These are phyloP conservation scores for Mycena rosella DNA, from an alignment of 768 basidiomycete species.

Conservation along the genomic window DNA sequence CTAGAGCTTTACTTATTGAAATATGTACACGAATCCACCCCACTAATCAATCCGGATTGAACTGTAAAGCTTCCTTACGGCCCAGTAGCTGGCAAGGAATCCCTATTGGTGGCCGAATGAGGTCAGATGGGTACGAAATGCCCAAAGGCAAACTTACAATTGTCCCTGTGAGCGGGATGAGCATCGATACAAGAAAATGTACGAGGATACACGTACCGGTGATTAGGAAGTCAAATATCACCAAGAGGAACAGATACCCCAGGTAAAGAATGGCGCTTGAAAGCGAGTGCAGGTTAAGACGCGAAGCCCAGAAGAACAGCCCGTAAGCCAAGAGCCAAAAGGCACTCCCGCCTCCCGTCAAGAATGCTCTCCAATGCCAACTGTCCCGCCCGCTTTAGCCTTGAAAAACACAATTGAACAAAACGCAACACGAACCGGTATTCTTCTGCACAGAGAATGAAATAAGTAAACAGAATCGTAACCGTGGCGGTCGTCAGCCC, in stretches of 20 bases:
- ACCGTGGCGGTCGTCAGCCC: constrained; percentile 92
- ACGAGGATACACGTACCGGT: constrained; percentile 71
- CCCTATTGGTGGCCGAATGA: constrained; percentile 52
- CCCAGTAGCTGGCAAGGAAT: constrained; percentile 92
- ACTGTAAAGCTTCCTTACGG: constrained; percentile 85
- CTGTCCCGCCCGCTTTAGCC: constrained; percentile 50
- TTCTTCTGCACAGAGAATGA: constrained; percentile 93
- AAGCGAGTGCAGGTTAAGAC: constrained; percentile 87
- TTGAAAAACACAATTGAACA: constrained; percentile 17
- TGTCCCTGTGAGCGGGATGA: not conserved
- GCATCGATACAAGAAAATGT: not conserved
- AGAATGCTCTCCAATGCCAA: constrained; percentile 97
- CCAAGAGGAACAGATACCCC: constrained; percentile 89
- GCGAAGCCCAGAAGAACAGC: constrained; percentile 88
- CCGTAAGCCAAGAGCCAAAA: constrained; percentile 94
- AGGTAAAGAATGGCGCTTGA: constrained; percentile 88
- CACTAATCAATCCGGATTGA: constrained; percentile 81
- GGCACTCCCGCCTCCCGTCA: constrained; percentile 92
- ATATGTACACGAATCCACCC: constrained; percentile 17
- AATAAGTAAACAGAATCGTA: constrained; percentile 90
- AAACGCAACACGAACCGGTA: constrained; percentile 70
- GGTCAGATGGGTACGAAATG: not conserved
- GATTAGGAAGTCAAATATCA: constrained; percentile 87
- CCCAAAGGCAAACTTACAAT: not conserved
- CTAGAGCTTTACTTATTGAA: constrained; percentile 17